Conservation (phyloP, 2,329 filamentous ascomycete genomes). For the Ceratocystis colombiana region DNA sequence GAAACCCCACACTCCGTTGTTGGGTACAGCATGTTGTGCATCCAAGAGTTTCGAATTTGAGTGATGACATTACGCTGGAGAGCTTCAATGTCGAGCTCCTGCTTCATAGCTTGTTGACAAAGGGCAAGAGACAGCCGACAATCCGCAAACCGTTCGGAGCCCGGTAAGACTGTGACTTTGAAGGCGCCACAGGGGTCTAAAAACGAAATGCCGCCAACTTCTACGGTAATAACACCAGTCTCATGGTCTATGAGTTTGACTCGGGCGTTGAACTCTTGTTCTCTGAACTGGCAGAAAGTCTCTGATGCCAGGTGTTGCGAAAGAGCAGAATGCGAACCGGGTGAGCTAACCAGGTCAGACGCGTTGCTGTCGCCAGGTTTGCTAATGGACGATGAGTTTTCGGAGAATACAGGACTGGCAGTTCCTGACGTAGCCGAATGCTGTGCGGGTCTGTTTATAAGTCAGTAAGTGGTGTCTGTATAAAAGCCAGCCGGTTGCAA, state of each 20-base stretch:
- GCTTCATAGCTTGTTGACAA: conserved; percentile 2
- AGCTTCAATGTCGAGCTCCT: background rate
- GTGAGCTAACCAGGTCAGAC: background rate
- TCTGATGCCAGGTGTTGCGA: background rate
- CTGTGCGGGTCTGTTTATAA: background rate
- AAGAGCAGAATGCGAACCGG: background rate
- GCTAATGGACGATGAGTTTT: background rate
- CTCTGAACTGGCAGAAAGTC: background rate
- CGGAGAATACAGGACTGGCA: background rate
- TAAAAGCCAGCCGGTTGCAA: background rate
- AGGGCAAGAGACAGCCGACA: background rate
- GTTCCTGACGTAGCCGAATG: background rate
- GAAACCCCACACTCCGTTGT: background rate
- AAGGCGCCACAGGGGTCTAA: background rate
- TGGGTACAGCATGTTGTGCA: conserved; percentile 8
- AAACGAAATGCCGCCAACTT: background rate
- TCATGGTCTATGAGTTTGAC: background rate
- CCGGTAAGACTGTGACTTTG: background rate
- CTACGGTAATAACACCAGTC: background rate
- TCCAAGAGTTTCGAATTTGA: background rate
- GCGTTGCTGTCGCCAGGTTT: background rate
- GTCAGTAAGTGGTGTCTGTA: background rate
- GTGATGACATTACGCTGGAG: background rate
- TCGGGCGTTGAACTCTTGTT: background rate
- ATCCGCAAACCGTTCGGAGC: background rate